Base-by-base conservation (phyloP, 495 filamentous ascomycete genomes). In the Hypoxylon rickii region DNA sequence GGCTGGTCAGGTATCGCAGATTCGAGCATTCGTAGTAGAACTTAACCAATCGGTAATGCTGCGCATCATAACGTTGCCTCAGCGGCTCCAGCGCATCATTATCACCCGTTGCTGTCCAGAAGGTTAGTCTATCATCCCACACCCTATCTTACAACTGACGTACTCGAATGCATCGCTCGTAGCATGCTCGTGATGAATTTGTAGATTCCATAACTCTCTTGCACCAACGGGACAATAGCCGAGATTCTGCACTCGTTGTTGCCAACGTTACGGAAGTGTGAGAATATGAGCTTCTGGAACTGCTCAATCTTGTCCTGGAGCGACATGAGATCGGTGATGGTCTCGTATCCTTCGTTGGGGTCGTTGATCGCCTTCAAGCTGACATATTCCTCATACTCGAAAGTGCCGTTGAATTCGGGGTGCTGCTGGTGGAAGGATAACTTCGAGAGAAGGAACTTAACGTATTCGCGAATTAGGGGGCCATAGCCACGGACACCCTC, bases 21-120 rank as follows among this genome's bases (percentile, higher is more conserved):
- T 96, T 97, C 3, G 93, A 97, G 74, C 94, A 98, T 74, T 98
- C 94, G 71, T 96, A 97, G 74, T 97, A 98, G 74, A 96, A 98
- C 59, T 94, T 92, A 61, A 96, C 88, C 13, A 98, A 82, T 18
- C 94, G 89, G 73, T 97, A 88, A 70, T 97, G 94, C 63, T 97
- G 95, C 18, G 92, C 89, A 70, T 97, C 87, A 64, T 97, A 98
- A 61, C 92, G 82, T 48, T 82, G 80, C 40, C 93, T 84, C 1
- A 98, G 81, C 1, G 92, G 94, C 55, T 91, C 88, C 15, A 98
- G 78, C n/a, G 93, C 95, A 59, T 96, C 94, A 61, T 94, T 88
- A 63, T 97, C 94, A 37, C 95, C 92, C 17, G 94, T 96, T 26
- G 89, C 89, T 91, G 51, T 11, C 21, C 8, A 26, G 8, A 40